Evolutionary conservation across 305 asterid species (phyloP).

Genomic region (Fraxinus ornus): DNA sequence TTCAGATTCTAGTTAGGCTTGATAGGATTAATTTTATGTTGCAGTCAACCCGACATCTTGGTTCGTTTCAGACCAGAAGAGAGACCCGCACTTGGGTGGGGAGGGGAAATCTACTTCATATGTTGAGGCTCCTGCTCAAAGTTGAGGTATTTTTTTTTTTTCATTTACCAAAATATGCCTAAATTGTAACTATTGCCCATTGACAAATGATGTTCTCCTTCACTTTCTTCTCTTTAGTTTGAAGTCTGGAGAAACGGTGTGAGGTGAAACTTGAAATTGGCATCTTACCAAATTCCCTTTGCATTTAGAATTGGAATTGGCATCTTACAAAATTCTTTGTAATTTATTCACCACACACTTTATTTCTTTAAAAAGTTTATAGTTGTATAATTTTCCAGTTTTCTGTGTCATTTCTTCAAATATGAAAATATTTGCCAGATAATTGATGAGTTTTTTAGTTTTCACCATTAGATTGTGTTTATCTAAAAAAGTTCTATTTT

Average conservation of each 20-base stretch:
- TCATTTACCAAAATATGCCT: neutral
- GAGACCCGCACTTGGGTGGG: conserved; percentile 45
- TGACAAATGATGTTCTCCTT: neutral
- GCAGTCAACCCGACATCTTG: conserved; percentile 51
- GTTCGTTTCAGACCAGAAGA: conserved; percentile 44
- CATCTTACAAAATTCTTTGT: neutral
- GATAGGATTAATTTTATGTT: conserved; percentile 2
- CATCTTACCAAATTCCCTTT: neutral
- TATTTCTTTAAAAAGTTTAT: neutral
- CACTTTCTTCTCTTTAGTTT: neutral
- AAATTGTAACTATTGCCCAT: neutral
- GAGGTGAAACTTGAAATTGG: neutral
- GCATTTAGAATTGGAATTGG: neutral
- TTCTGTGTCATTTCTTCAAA: neutral
- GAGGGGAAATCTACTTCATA: conserved; percentile 22
- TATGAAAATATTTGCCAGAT: neutral
- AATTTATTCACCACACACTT: neutral
- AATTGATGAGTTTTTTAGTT: neutral
- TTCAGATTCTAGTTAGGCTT: neutral
- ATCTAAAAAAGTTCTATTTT: neutral
- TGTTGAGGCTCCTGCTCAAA: conserved; percentile 22
- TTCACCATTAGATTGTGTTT: neutral
- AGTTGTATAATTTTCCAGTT: neutral
- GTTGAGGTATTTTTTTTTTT: neutral
- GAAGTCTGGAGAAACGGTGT: neutral